Evolutionary conservation across 129 eudicot genomes (phyloP), one percentile per base, ranked within the genome.

Genomic region (Pseudognaphalium luteoalbum): DNA sequence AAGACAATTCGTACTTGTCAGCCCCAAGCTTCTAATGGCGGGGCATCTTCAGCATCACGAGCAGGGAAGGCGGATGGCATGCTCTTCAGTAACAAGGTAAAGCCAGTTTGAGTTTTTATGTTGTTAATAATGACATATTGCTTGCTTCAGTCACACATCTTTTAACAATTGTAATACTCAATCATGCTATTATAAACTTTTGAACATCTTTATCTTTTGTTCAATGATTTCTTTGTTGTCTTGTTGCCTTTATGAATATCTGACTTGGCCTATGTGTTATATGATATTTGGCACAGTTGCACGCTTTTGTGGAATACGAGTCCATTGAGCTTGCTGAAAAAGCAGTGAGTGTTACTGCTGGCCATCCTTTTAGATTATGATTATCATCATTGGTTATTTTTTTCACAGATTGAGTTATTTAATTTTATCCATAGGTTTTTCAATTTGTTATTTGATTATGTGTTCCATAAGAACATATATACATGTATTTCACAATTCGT

Each of bases 231-330:
- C 52, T 47, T 47, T 4, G 54, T 47, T 47, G 54, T 72, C 21
- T 64, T 35, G 52, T 72, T 67, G 21, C 56, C 17, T 50, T 50
- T n/a, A 41, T 50, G 1, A 56, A 72, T 39, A 54, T 73, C 33
- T 37, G 41, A 80, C 37, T 44, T 56, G n/a, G 7, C 7, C 0
- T 28, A 66, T 54, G 8, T 21, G 41, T 66, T 66, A 76, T 76
- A 47, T 42, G 44, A 57, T 54, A 11, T 82, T 56, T 52, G 35
- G 60, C 50, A 39, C 71, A 94, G 99, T 81, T 94, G 84, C 97
- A 94, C 66, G 96, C 96, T 42, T 94, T 91, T 87, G 99, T 91
- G 88, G 99, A 94, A 84, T 94, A 94, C 74, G 99, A 89, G 74
- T 78, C 97, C 0, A 72, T 85, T 81, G 97, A 91, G 61, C 76